These are phyloP conservation scores for Phyllachora maydis DNA, from an alignment of 2,329 filamentous ascomycete genomes.

Conservation along the genomic window DNA sequence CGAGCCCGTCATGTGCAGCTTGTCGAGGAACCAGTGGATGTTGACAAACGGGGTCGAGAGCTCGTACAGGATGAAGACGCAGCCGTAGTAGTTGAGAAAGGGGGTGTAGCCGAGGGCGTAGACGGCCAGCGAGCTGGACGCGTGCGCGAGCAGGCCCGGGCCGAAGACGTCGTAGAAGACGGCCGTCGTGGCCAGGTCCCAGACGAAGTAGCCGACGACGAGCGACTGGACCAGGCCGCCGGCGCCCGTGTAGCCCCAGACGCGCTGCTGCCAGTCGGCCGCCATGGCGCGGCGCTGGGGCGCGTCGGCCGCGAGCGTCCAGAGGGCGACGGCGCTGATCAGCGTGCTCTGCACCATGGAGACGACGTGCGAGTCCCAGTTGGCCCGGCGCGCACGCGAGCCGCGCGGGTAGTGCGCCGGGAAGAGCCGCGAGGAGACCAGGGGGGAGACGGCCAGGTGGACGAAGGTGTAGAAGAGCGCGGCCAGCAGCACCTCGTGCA, in stretches of 20 bases:
- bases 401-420: slow-evolving; percentile 41
- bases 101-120: slow-evolving; percentile 64
- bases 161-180: slow-evolving; percentile 53
- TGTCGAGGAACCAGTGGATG: slow-evolving; percentile 84
- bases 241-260: slow-evolving; percentile 61
- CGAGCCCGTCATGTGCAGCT: slow-evolving; percentile 60
- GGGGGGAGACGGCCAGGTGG: slow-evolving; percentile 45
- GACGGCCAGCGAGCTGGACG: slow-evolving; percentile 50
- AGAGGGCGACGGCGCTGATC: slow-evolving; percentile 55
- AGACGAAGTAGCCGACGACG: slow-evolving; percentile 66
- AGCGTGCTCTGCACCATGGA: slow-evolving; percentile 59
- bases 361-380: slow-evolving; percentile 75
- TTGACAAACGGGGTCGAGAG: slow-evolving; percentile 72
- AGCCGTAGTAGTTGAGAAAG: slow-evolving; percentile 67
- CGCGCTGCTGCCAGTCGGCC: slow-evolving; percentile 41
- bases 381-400: slow-evolving; percentile 43
- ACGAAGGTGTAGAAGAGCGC: slow-evolving; percentile 49
- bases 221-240: slow-evolving; percentile 56
- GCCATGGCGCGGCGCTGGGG: slow-evolving; percentile 48
- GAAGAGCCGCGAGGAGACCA: slow-evolving; percentile 39
- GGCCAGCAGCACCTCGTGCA: slow-evolving; percentile 54
- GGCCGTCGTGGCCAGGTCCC: slow-evolving; percentile 55
- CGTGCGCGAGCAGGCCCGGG: slow-evolving; percentile 58
- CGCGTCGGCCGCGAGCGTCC: slow-evolving; percentile 47
- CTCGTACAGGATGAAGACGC: slow-evolving; percentile 72